A percentile compares a stretch with the other conserved stretches of the same genome.
These are phyloP conservation scores for Gaillardinia entomophila DNA, from an alignment of 805 yeast genomes.

Conservation along the genomic window DNA sequence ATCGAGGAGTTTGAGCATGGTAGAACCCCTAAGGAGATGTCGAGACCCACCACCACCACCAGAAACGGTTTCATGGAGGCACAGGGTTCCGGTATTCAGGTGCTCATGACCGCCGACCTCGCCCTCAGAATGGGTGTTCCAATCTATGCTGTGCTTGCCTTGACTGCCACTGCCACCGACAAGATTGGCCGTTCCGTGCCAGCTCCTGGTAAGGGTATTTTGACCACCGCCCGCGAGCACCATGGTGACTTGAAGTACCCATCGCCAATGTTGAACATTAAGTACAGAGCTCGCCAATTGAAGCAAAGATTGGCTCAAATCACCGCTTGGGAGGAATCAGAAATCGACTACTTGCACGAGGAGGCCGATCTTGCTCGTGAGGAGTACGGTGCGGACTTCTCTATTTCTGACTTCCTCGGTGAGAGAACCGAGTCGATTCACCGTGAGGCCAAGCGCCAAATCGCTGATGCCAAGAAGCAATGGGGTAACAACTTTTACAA, in stretches of 20 bases:
- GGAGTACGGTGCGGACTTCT: conserved; percentile 46
- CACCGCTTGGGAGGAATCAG: conserved; percentile 78
- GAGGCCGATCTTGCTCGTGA: conserved; percentile 58
- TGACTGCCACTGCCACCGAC: conserved; percentile 96
- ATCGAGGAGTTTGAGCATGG: conserved; percentile 87
- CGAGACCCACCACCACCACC: conserved; percentile 94
- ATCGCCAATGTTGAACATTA: conserved; percentile 77
- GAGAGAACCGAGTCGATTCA: conserved; percentile 87
- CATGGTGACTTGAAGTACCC: conserved; percentile 75
- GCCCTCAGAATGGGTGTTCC: conserved; percentile 99
- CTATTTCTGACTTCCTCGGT: conserved; percentile 46
- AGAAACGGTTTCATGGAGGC: conserved; percentile 99
- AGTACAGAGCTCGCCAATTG: conserved; percentile 91
- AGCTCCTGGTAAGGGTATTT: conserved; percentile 99
- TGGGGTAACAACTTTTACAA: conserved; percentile 95
- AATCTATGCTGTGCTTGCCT: conserved; percentile 88
- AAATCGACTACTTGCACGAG: conserved; percentile 61
- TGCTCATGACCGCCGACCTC: conserved; percentile 89
- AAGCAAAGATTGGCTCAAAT: conserved; percentile 72
- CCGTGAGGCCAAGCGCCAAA: conserved; percentile 79
- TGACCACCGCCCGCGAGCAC: conserved; percentile 95
- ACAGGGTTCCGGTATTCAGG: conserved; percentile 98
- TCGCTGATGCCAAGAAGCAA: conserved; percentile 80
- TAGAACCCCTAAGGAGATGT: conserved; percentile 97
- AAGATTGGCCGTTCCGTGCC: conserved; percentile 99